Percentiles rank a stretch among this genome's conserved stretches.
Conservation (phyloP, 257 asterid genomes). For the Nicotiana tabacum region DNA sequence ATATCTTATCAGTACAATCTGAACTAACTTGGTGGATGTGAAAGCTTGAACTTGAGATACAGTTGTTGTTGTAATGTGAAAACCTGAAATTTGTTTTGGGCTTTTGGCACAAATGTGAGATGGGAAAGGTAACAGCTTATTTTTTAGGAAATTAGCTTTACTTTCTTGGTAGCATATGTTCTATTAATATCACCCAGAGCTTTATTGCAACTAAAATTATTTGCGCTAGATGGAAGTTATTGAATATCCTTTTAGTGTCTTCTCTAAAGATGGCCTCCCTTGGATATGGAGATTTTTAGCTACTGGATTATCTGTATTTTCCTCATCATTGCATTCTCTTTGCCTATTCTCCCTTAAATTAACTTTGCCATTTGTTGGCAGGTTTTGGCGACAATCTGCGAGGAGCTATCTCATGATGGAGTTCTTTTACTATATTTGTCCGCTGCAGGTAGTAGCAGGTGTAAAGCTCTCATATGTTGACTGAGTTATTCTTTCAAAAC, state of each 20-base stretch:
- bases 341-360: neutral
- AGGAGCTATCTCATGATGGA: constrained; percentile 96
- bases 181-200: neutral
- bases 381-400: constrained; percentile 88
- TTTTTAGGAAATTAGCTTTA: neutral
- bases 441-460: constrained; percentile 52
- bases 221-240: neutral
- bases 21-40: neutral
- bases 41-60: neutral
- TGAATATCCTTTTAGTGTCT: neutral
- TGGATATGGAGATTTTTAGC: neutral
- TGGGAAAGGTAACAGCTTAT: neutral
- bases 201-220: neutral
- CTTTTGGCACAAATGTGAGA: neutral
- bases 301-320: neutral
- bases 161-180: neutral
- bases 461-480: constrained; percentile 4
- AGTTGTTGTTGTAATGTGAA: neutral
- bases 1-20: neutral
- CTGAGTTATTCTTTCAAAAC: neutral
- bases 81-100: neutral
- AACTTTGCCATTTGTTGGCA: constrained; percentile 31
- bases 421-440: constrained; percentile 73
- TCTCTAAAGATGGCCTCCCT: neutral
- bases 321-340: neutral